Base-by-base conservation (phyloP, 2,329 filamentous ascomycete genomes). In the Pseudogymnoascus sp. region DNA sequence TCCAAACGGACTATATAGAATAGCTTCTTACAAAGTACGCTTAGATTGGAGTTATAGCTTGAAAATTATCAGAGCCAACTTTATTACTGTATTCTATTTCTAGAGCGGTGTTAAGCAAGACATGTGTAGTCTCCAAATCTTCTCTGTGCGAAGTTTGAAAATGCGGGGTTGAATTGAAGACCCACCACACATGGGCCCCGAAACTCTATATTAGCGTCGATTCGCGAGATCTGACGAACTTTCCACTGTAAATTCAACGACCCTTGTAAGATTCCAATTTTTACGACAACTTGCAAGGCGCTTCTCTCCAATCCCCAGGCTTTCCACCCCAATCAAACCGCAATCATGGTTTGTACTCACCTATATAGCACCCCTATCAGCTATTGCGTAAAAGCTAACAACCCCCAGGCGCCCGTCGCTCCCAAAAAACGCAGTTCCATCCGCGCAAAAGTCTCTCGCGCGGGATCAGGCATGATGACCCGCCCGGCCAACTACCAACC, bases 351-450 rank as follows among this genome's bases (percentile, higher is more conserved):
- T 56, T 16, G 50, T 56, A 56, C 29, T 21, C 3, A 56, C 50
- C n/a, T 21, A 56, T 21, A 14, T 1, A 19, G 21, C 21, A 21
- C 7, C n/a, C 6, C n/a, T 3, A 19, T 1, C 5, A 14, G 1
- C 50, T 10, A 33, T 10, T 56, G 16, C 50, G 16, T 29, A 33
- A 35, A 62, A 70, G 73, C 61, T 70, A 70, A 70, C 44, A 29
- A 26, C 16, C 19, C 38, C 53, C 62, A 79, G 76, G 76, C 76
- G 10, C 78, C 50, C 29, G 50, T 56, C 11, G 50, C 50, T 4
- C 50, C 73, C 59, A 77, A 78, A 63, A 85, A 85, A 68, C 82
- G 80, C 64, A 74, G 81, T 65, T 82, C 83, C 7, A 80, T 85
- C 53, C 83, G 85, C 69, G 73, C 80, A 66, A 84, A 86, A 71